Percentiles rank a stretch among this genome's conserved stretches.
These are phyloP conservation scores for Cinchona pubescens DNA, from an alignment of 257 asterid genomes.

Conservation along the genomic window DNA sequence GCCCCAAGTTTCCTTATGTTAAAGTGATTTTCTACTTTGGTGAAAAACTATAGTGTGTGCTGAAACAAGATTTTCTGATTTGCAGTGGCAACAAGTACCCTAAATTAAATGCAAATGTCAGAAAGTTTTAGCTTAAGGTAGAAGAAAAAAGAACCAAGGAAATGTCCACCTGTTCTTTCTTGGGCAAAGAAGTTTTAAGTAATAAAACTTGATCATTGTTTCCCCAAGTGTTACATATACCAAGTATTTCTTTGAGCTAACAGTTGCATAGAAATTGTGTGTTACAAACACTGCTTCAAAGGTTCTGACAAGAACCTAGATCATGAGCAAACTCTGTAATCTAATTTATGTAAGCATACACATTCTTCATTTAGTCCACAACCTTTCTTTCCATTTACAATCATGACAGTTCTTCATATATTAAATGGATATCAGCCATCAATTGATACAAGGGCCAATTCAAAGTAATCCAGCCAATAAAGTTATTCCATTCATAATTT, in stretches of 20 bases:
- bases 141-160: background rate
- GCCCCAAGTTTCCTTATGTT: too few species aligned
- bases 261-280: background rate
- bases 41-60: background rate
- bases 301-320: background rate
- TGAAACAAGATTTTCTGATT: background rate
- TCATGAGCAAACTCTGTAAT: background rate
- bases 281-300: background rate
- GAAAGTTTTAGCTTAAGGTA: background rate
- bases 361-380: background rate
- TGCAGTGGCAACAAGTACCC: background rate
- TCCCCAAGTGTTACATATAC: background rate
- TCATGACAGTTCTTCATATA: background rate
- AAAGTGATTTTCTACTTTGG: background rate
- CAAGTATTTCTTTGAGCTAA: background rate
- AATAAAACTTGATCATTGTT: background rate
- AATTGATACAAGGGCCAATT: background rate
- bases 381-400: background rate
- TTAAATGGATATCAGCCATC: background rate
- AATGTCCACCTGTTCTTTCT: too few species aligned
- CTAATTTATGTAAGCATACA: background rate
- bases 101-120: background rate
- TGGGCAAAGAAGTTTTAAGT: background rate
- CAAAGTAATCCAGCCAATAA: constrained; percentile 3
- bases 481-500: background rate